Evolutionary conservation across 495 filamentous ascomycete species (phyloP).

Genomic region (Trichoderma asperelloides): DNA sequence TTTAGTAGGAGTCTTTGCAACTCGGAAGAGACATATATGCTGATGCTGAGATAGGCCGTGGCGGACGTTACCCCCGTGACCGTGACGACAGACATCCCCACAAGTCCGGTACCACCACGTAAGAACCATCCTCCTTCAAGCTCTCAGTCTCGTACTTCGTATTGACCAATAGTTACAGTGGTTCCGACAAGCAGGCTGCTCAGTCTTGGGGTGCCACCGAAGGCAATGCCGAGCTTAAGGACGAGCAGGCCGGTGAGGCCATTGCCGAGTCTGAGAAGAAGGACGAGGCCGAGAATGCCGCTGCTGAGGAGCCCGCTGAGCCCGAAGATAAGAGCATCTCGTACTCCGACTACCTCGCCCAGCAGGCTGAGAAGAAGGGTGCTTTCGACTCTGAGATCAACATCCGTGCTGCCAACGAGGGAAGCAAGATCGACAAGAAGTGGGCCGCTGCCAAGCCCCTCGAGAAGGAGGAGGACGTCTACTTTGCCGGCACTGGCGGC

Average conservation of each 20-base stretch:
- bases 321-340: conserved; percentile 82
- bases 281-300: conserved; percentile 35
- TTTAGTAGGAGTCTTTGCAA: not conserved
- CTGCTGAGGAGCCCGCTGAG: conserved; percentile 42
- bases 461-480: conserved; percentile 64
- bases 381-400: conserved; percentile 58
- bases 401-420: conserved; percentile 85
- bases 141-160: conserved; percentile 12
- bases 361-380: conserved; percentile 73
- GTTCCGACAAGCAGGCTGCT: conserved; percentile 85
- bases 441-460: conserved; percentile 80
- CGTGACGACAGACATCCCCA: conserved; percentile 66
- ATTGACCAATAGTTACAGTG: conserved; percentile 32
- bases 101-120: conserved; percentile 25
- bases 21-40: conserved; percentile 16
- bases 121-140: conserved; percentile 61
- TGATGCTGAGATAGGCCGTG: conserved; percentile 28
- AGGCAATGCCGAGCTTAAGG: conserved; percentile 72
- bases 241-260: conserved; percentile 78
- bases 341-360: conserved; percentile 77
- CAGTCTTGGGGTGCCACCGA: conserved; percentile 81
- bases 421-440: conserved; percentile 75
- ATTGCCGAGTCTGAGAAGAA: conserved; percentile 77
- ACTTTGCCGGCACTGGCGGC: conserved; percentile 63
- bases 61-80: conserved; percentile 36